phyloP scores from a whole-genome alignment of 257 asterid species.

The Primulina tabacum region DNA sequence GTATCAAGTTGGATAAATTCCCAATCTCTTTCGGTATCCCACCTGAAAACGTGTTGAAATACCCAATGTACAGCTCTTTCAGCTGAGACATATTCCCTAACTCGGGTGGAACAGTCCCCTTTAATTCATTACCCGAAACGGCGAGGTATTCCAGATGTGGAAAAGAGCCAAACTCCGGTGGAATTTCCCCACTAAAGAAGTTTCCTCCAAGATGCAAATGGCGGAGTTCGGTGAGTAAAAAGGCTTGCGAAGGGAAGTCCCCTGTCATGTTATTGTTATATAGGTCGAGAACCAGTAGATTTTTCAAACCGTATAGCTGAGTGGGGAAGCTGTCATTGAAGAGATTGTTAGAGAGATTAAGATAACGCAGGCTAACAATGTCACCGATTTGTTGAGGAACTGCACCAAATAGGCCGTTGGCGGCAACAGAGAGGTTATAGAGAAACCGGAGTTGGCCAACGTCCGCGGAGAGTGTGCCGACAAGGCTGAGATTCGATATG shows the following conservation, averaged over 20 bases:
- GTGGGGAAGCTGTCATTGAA: conserved; percentile 56
- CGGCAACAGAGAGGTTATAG: conserved; percentile 51
- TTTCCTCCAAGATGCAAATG: conserved; percentile 86
- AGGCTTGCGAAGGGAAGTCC: conserved; percentile 51
- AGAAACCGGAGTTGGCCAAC: conserved; percentile 59
- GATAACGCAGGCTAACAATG: conserved; percentile 49
- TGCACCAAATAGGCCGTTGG: conserved; percentile 57
- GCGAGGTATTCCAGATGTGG: conserved; percentile 66
- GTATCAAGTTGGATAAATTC: conserved; percentile 48
- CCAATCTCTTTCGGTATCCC: conserved; percentile 83
- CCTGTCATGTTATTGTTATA: conserved; percentile 84
- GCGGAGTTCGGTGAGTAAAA: conserved; percentile 42
- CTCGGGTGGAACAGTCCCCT: conserved; percentile 65
- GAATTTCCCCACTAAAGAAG: conserved; percentile 60
- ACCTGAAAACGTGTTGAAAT: conserved; percentile 64
- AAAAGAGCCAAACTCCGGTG: conserved; percentile 60
- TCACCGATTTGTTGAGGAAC: conserved; percentile 56
- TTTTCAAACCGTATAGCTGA: conserved; percentile 41
- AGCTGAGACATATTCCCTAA: conserved; percentile 59
- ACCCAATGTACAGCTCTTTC: conserved; percentile 84
- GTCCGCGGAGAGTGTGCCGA: conserved; percentile 56
- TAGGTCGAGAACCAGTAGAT: conserved; percentile 67
- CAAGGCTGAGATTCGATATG: conserved; percentile 56
- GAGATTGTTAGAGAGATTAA: conserved; percentile 70
- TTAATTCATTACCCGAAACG: conserved; percentile 71